Conservation (phyloP, 371 early-diverging fungal species). For the Haplosporangium sp. region DNA sequence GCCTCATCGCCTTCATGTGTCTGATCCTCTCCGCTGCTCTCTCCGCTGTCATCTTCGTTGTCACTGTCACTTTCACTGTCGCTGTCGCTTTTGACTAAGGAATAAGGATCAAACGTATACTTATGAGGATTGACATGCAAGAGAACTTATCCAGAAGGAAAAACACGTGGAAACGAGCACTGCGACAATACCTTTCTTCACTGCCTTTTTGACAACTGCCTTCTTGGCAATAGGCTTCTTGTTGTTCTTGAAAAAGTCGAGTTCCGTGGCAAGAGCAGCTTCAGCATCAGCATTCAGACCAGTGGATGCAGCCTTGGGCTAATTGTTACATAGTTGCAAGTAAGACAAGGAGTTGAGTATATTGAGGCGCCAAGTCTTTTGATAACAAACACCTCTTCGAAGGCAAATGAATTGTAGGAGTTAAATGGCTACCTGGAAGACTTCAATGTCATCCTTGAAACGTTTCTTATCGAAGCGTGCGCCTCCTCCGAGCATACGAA, state of each 20-base stretch:
- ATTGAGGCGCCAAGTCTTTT: background rate
- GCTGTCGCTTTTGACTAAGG: constrained; percentile 21
- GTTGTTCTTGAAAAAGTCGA: constrained; percentile 64
- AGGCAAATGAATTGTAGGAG: too few species aligned
- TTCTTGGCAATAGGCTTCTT: constrained; percentile 49
- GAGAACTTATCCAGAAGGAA: too few species aligned
- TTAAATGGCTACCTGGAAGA: constrained; percentile 69
- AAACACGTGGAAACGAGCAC: too few species aligned
- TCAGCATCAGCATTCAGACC: constrained; percentile 51
- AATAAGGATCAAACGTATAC: background rate
- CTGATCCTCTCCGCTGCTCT: constrained; percentile 54
- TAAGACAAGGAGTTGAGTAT: background rate
- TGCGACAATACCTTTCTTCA: constrained; percentile 11
- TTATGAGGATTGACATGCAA: too few species aligned
- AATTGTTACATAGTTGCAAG: background rate
- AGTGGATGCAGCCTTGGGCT: constrained; percentile 41
- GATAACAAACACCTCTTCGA: too few species aligned
- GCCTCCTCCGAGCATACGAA: constrained; percentile 84
- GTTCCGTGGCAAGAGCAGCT: constrained; percentile 55
- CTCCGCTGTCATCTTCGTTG: constrained; percentile 36
- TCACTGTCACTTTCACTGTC: constrained; percentile 18
- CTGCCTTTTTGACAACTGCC: constrained; percentile 25
- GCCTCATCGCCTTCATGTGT: constrained; percentile 45
- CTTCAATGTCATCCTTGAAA: constrained; percentile 77
- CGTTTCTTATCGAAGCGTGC: constrained; percentile 85